Evolutionary conservation across 306 rosid species (phyloP), one percentile per base, ranked within the genome.

Genomic region (Sicyos edulis): DNA sequence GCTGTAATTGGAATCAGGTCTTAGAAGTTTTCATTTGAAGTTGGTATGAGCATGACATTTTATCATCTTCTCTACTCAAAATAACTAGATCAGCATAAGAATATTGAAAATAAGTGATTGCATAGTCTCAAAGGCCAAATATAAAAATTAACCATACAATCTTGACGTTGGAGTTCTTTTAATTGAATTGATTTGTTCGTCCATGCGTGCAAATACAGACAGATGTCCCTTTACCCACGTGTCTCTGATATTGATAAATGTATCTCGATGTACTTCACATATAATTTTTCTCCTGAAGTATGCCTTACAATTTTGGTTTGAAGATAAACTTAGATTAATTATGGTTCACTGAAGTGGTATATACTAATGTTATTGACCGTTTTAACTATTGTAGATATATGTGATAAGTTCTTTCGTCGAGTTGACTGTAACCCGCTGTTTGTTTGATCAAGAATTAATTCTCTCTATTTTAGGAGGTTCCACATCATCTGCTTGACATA

Each of bases 401-500:
- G 14, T 26, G 29, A 12, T 58, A 13, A 58, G 29, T 63, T 37
- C 26, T n/a, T 51, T 40, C n/a, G 51, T 40, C 21, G 21, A 37
- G 70, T 63, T 6, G 37, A 61, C 19, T 19, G 55, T 15, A 40
- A 40, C 17, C 17, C 14, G n/a, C 58, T n/a, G 14, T 55, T 40
- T 4, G 19, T 26, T 73, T 10, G n/a, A 44, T 65, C 4, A 45
- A 57, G 3, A 26, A 29, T 68, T 68, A 32, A 13, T 19, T 72
- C 65, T 67, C 21, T 76, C 13, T 72, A 69, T 73, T 82, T 51
- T 82, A 93, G 96, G 96, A 86, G 88, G 89, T 87, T 59, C 95
- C 87, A 0, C 99, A 93, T 82, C 97, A 93, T 82, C 88, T 88
- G 63, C 50, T 93, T 76, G 96, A 88, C 81, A 83, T 90, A 69